Conservation (phyloP, 768 basidiomycete species). For the Termitomyces heimii region DNA sequence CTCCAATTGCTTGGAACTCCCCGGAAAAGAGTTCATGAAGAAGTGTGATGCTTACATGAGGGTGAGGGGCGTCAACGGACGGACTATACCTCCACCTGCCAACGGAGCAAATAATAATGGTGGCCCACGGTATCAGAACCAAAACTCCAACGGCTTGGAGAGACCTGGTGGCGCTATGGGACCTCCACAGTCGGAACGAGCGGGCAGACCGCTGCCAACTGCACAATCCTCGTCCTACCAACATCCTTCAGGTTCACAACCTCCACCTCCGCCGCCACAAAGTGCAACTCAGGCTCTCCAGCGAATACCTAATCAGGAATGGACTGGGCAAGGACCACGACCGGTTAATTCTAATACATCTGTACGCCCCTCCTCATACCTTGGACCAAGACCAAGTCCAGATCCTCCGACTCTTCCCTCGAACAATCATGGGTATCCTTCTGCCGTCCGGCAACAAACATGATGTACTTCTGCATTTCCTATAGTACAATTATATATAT, state of each 20-base stretch:
- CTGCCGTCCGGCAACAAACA: constrained; percentile 46
- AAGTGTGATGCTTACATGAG: constrained; percentile 91
- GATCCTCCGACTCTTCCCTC: constrained; percentile 36
- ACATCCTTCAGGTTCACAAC: constrained; percentile 24
- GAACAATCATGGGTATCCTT: constrained; percentile 42
- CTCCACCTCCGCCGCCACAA: constrained; percentile 27
- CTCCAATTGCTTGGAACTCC: constrained; percentile 78
- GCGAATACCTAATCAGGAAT: constrained; percentile 31
- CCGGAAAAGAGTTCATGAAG: constrained; percentile 93
- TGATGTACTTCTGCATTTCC: constrained; percentile 27
- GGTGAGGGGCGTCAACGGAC: constrained; percentile 56
- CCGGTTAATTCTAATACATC: constrained; percentile 28
- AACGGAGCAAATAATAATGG: constrained; percentile 32
- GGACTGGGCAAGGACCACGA: constrained; percentile 34
- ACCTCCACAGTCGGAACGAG: constrained; percentile 33
- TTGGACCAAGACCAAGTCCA: constrained; percentile 35
- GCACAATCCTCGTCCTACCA: constrained; percentile 30
- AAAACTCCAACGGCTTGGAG: constrained; percentile 37
- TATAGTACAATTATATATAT: constrained; percentile 21
- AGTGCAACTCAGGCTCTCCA: constrained; percentile 13
- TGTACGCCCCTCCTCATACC: constrained; percentile 47
- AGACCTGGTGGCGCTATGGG: constrained; percentile 34
- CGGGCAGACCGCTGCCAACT: constrained; percentile 34
- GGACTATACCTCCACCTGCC: constrained; percentile 33
- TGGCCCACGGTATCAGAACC: constrained; percentile 29